Conservation (phyloP, 2,329 filamentous ascomycete species). For the Dactylonectria estremocensis region DNA sequence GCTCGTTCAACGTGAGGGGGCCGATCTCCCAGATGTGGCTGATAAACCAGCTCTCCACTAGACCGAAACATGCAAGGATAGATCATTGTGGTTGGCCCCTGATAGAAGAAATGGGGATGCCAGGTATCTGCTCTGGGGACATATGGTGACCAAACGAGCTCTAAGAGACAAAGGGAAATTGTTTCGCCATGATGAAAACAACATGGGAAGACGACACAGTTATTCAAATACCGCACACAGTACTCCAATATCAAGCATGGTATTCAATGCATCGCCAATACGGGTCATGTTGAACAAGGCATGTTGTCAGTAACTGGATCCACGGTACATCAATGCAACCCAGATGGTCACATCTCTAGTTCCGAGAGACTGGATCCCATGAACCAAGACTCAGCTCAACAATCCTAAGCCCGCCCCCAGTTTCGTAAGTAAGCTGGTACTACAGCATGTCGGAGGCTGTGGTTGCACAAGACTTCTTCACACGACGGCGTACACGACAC, state of each 20-base stretch:
- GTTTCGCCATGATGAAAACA: slow-evolving; percentile 22
- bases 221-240: slow-evolving; percentile 40
- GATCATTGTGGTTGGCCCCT: not conserved
- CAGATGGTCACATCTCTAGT: slow-evolving; percentile 44
- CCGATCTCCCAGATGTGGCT: not conserved
- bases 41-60: not conserved
- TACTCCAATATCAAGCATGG: slow-evolving; percentile 33
- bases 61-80: not conserved
- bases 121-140: not conserved
- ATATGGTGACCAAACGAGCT: not conserved
- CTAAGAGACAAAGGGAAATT: slow-evolving; percentile 2
- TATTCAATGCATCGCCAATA: slow-evolving; percentile 27
- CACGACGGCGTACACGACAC: slow-evolving; percentile 19
- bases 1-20: not conserved
- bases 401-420: not conserved
- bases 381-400: slow-evolving; percentile 28
- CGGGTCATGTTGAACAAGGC: slow-evolving; percentile 27
- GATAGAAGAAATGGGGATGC: not conserved
- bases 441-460: slow-evolving; percentile 41
- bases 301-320: slow-evolving; percentile 37
- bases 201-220: slow-evolving; percentile 28
- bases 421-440: slow-evolving; percentile 33
- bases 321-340: slow-evolving; percentile 44
- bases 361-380: slow-evolving; percentile 47
- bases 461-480: slow-evolving; percentile 30